phyloP scores from a whole-genome alignment of 164 flowering plant genomes.

The Malania oleifera region DNA sequence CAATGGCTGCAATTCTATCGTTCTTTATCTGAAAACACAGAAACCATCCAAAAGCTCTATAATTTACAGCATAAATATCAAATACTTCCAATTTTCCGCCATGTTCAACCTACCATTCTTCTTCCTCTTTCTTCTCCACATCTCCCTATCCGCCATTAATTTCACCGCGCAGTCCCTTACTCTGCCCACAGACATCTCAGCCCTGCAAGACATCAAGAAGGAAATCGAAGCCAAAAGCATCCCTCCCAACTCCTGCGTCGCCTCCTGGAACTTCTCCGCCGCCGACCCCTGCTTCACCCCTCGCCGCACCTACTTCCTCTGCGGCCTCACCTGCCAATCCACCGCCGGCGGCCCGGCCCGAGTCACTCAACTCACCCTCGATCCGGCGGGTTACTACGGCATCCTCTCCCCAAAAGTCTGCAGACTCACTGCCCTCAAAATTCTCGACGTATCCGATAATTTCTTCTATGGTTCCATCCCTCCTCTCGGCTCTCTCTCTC shows the following conservation, averaged over 20 bases:
- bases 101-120: slow-evolving; percentile 10
- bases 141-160: slow-evolving; percentile 3
- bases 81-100: background rate
- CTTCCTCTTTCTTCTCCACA: background rate
- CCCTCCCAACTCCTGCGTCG: slow-evolving; percentile 56
- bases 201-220: slow-evolving; percentile 49
- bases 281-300: slow-evolving; percentile 62
- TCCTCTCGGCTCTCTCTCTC: slow-evolving; percentile 43
- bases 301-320: slow-evolving; percentile 50
- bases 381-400: slow-evolving; percentile 65
- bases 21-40: too few relatives aligned
- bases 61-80: too few relatives aligned
- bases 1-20: too few relatives aligned
- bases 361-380: slow-evolving; percentile 50
- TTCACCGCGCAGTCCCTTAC: slow-evolving; percentile 30
- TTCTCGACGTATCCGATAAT: slow-evolving; percentile 64
- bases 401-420: slow-evolving; percentile 59
- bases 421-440: slow-evolving; percentile 41
- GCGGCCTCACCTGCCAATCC: slow-evolving; percentile 69
- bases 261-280: slow-evolving; percentile 54
- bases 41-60: too few relatives aligned
- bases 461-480: slow-evolving; percentile 61
- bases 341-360: slow-evolving; percentile 37
- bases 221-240: slow-evolving; percentile 42
- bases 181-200: slow-evolving; percentile 41